These are phyloP conservation scores for Verruconis gallopava DNA, from an alignment of 2,329 filamentous ascomycete genomes.

Conservation along the genomic window DNA sequence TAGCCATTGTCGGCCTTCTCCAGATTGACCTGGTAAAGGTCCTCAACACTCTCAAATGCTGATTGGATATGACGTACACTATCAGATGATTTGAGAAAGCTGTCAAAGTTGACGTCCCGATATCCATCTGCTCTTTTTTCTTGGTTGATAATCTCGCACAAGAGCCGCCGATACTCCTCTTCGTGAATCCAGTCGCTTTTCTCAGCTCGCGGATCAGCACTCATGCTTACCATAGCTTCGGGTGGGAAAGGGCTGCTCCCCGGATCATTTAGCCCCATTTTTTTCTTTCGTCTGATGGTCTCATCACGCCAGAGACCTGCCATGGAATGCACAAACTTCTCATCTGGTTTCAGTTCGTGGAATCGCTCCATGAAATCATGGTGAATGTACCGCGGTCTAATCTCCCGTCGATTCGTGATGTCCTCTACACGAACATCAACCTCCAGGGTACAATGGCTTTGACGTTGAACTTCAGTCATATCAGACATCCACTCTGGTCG, in stretches of 20 bases:
- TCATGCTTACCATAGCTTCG: constrained; percentile 79
- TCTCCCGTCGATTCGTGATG: constrained; percentile 68
- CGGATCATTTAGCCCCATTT: constrained; percentile 49
- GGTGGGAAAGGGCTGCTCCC: constrained; percentile 65
- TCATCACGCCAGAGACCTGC: constrained; percentile 88
- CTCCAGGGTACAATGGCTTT: constrained; percentile 81
- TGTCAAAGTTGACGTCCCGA: constrained; percentile 45
- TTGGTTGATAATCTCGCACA: constrained; percentile 48
- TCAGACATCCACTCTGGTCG: constrained; percentile 45
- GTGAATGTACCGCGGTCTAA: constrained; percentile 67
- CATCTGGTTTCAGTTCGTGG: constrained; percentile 47
- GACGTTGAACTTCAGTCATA: constrained; percentile 52
- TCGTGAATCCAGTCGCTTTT: constrained; percentile 89
- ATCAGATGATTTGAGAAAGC: constrained; percentile 45
- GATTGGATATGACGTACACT: constrained; percentile 56
- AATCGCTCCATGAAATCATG: constrained; percentile 72
- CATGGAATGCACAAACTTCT: constrained; percentile 89
- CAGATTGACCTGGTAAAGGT: constrained; percentile 64
- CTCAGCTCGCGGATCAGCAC: constrained; percentile 60
- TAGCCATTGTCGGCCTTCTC: constrained; percentile 5
- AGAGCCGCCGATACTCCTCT: constrained; percentile 59
- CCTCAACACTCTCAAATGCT: constrained; percentile 69
- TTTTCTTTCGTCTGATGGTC: constrained; percentile 60
- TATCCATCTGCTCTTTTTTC: constrained; percentile 43
- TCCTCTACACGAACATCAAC: constrained; percentile 81